phyloP scores from a whole-genome alignment of 2,329 filamentous ascomycete genomes.

The Teratosphaeria gauchensis region DNA sequence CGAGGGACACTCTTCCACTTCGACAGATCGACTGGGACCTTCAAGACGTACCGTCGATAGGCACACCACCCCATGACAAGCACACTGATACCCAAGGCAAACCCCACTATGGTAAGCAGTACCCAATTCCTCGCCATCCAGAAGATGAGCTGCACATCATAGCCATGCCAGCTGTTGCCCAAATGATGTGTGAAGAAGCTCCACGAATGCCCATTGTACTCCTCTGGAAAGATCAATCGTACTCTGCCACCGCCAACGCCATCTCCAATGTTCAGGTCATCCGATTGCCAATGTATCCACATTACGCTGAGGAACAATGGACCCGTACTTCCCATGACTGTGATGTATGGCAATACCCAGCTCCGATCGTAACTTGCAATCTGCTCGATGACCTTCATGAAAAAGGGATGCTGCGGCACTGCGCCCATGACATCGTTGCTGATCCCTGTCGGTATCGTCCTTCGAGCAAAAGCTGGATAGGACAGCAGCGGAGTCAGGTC shows the following conservation, averaged over 20 bases:
- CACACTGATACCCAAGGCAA: conserved; percentile 38
- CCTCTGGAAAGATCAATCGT: conserved; percentile 58
- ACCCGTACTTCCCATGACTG: conserved; percentile 70
- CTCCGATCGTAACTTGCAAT: conserved; percentile 58
- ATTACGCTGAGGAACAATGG: conserved; percentile 67
- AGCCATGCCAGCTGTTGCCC: conserved; percentile 57
- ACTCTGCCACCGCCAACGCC: conserved; percentile 42
- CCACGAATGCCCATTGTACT: conserved; percentile 60
- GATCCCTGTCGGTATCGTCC: conserved; percentile 66
- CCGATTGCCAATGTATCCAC: conserved; percentile 62
- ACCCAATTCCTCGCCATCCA: conserved; percentile 51
- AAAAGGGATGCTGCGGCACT: conserved; percentile 64
- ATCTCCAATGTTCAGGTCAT: conserved; percentile 35
- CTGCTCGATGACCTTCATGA: conserved; percentile 57
- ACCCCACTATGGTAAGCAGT: conserved; percentile 44
- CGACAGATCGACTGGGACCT: conserved; percentile 10
- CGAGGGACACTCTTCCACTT: conserved; percentile 16
- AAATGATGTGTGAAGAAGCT: conserved; percentile 61
- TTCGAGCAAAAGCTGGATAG: conserved; percentile 61
- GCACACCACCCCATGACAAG: conserved; percentile 42
- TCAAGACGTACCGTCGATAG: conserved; percentile 35
- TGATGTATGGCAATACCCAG: conserved; percentile 64
- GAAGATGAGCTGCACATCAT: conserved; percentile 55
- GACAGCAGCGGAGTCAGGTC: conserved; percentile 54
- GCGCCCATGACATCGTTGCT: conserved; percentile 74